These are phyloP conservation scores for Pseudocercospora fijiensis DNA, from an alignment of 2,329 filamentous ascomycete genomes.

Conservation along the genomic window DNA sequence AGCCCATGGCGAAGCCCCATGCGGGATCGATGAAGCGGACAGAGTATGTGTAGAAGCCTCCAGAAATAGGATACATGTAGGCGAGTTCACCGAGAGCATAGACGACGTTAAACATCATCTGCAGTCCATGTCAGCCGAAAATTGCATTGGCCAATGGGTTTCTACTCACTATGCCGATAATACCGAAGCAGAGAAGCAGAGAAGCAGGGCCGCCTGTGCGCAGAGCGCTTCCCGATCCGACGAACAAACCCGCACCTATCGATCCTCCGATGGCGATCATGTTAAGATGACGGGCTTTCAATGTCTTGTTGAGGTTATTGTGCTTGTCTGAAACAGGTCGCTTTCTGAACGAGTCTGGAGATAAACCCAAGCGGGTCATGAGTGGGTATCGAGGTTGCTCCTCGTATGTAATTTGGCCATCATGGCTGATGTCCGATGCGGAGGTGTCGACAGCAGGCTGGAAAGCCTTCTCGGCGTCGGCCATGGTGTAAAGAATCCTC, in stretches of 20 bases:
- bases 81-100: constrained; percentile 45
- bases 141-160: background rate
- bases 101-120: constrained; percentile 45
- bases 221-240: constrained; percentile 52
- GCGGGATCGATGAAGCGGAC: constrained; percentile 48
- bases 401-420: constrained; percentile 22
- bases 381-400: constrained; percentile 18
- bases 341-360: constrained; percentile 33
- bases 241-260: constrained; percentile 57
- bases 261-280: constrained; percentile 40
- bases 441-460: constrained; percentile 15
- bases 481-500: background rate
- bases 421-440: constrained; percentile 17
- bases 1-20: constrained; percentile 37
- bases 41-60: constrained; percentile 44
- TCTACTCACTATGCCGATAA: constrained; percentile 37
- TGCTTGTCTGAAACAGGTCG: constrained; percentile 35
- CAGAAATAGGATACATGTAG: constrained; percentile 44
- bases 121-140: background rate
- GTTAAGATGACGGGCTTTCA: constrained; percentile 35
- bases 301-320: constrained; percentile 37
- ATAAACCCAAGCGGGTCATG: constrained; percentile 36
- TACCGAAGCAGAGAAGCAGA: constrained; percentile 34
- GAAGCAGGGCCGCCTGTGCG: constrained; percentile 51
- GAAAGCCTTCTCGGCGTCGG: constrained; percentile 24